Conservation (phyloP, 75 land plant species). For the Adiantum capillusveneris region DNA sequence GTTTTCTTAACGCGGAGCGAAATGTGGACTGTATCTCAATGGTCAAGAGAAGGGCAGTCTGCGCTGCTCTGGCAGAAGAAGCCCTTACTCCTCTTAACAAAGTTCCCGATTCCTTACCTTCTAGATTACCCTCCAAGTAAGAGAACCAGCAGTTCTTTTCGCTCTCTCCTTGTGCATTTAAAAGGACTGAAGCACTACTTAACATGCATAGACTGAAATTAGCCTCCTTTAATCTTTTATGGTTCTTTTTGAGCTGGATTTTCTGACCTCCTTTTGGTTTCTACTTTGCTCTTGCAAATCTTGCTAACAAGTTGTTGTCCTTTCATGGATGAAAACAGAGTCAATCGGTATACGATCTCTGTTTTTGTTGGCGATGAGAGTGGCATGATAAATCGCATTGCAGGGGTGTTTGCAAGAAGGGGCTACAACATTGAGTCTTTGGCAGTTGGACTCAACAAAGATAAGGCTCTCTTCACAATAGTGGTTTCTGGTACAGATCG, state of each 20-base stretch:
- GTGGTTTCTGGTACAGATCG: constrained; percentile 86
- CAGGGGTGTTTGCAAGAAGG: constrained; percentile 92
- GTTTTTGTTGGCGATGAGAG: constrained; percentile 98
- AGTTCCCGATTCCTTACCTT: background rate
- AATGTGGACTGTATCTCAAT: too few relatives aligned
- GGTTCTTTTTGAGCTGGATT: too few relatives aligned
- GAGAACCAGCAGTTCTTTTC: background rate
- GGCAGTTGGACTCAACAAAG: constrained; percentile 91
- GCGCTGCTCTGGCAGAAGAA: background rate
- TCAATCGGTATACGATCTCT: constrained; percentile 70
- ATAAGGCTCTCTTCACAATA: constrained; percentile 92
- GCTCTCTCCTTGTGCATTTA: too few relatives aligned
- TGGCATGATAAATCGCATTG: constrained; percentile 97
- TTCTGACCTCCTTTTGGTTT: too few relatives aligned
- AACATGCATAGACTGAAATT: too few relatives aligned
- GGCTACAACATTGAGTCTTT: constrained; percentile 97
- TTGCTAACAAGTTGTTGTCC: too few relatives aligned
- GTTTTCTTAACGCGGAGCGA: too few relatives aligned
- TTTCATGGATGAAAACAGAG: constrained; percentile 40
- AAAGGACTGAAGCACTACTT: too few relatives aligned
- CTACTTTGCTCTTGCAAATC: too few relatives aligned
- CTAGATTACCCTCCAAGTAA: background rate
- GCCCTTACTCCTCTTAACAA: background rate
- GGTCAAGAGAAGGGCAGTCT: too few relatives aligned
- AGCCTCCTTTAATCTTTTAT: too few relatives aligned